Conservation (phyloP, 176 grass and related monocot species). For the Oryza coarctata region DNA sequence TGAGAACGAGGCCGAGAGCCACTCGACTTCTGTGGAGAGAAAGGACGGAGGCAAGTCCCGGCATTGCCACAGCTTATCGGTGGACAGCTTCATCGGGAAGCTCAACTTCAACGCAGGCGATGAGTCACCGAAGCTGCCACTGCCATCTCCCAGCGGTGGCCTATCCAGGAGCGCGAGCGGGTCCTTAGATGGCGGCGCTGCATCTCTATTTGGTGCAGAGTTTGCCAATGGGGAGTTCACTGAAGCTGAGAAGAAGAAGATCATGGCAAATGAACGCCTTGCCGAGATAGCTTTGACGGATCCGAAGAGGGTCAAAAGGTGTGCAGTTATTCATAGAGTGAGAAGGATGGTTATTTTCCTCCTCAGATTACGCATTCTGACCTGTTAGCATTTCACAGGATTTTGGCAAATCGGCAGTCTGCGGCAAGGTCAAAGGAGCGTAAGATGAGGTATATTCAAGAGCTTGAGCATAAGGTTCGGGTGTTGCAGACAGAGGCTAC, state of each 20-base stretch:
- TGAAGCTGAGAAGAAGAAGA: conserved; percentile 90
- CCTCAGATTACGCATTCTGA: background rate
- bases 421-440: conserved; percentile 94
- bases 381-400: conserved; percentile 37
- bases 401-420: conserved; percentile 86
- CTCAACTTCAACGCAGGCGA: conserved; percentile 62
- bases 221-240: conserved; percentile 74
- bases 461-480: conserved; percentile 89
- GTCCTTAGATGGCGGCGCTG: conserved; percentile 60
- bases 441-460: conserved; percentile 95
- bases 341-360: background rate
- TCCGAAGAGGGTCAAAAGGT: conserved; percentile 98
- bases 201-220: conserved; percentile 54
- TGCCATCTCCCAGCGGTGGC: conserved; percentile 39
- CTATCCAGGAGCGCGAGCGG: conserved; percentile 49
- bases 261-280: conserved; percentile 86
- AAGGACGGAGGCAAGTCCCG: conserved; percentile 53
- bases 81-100: conserved; percentile 94
- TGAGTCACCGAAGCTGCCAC: conserved; percentile 66
- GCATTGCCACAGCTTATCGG: conserved; percentile 86
- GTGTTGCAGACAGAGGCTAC: conserved; percentile 94
- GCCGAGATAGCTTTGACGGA: conserved; percentile 81
- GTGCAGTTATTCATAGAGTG: conserved; percentile 15
- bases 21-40: conserved; percentile 38
- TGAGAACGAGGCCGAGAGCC: conserved; percentile 82